phyloP scores from a whole-genome alignment of 2,329 filamentous ascomycete species.

The Epichloe hybrida region DNA sequence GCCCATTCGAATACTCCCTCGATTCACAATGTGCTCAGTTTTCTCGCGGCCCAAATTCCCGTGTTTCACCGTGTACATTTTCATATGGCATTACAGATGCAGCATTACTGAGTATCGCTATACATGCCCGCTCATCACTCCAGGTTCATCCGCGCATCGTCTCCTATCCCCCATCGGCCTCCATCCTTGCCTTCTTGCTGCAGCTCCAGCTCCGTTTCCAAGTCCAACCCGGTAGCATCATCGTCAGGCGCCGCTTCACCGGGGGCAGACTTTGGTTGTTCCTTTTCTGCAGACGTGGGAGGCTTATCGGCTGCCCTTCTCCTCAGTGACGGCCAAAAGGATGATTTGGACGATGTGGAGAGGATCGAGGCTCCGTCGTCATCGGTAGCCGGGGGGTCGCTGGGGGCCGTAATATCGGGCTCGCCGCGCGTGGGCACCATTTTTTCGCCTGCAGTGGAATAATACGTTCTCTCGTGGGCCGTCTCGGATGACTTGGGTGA shows the following conservation, averaged over 20 bases:
- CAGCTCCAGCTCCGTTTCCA: constrained; percentile 36
- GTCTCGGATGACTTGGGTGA: constrained; percentile 10
- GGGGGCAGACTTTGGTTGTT: constrained; percentile 27
- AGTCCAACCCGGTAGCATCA: constrained; percentile 26
- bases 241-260: constrained; percentile 32
- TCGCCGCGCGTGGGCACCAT: constrained; percentile 19
- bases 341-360: constrained; percentile 34
- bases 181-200: constrained; percentile 40
- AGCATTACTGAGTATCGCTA: not conserved
- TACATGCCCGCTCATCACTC: constrained; percentile 37
- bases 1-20: not conserved
- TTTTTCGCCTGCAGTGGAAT: constrained; percentile 23
- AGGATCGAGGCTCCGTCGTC: constrained; percentile 31
- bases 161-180: constrained; percentile 62
- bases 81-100: not conserved
- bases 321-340: constrained; percentile 28
- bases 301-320: constrained; percentile 25
- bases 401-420: constrained; percentile 6
- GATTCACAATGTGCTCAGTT: not conserved
- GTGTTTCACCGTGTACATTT: not conserved
- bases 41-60: not conserved
- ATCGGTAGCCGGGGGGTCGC: constrained; percentile 13
- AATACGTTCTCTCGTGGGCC: constrained; percentile 18
- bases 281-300: constrained; percentile 16
- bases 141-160: constrained; percentile 72